Evolutionary conservation across 768 basidiomycete species (phyloP), one percentile per base, ranked within the genome.

Genomic region (Gloeostereum incarnatum): DNA sequence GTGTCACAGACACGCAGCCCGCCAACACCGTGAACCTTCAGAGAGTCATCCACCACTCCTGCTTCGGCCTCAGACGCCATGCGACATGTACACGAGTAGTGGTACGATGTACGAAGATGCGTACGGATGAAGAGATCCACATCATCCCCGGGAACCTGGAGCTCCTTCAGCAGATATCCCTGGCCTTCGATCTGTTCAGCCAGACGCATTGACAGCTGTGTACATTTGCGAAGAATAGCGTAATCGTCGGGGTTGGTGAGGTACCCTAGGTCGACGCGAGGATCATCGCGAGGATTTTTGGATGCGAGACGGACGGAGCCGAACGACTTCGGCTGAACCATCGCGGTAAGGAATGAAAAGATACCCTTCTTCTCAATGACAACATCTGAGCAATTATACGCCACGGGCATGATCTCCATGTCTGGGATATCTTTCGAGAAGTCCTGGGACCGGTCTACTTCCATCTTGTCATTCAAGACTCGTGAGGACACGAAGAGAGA

Each of bases 21-120:
- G 21, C 41, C 34, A 1, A 65, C 53, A 11, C 71, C 72, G 50
- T 72, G 63, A 1, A 73, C 71, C 18, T 49, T 44, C 14, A 69
- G 45, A n/a, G 59, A 49, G 26, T 63, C 60, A 44, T 68, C 63
- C 30, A 75, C 68, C 4, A 71, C 68, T 26, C 71, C 72, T 3
- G 33, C 42, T 3, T 45, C 36, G 22, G 41, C 44, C 2, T 38
- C 23, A 7, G 20, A 17, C n/a, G 44, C 46, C 49, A 50, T 50
- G 6, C 42, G 18, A 34, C 48, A 49, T 1, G 43, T 27, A 1
- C 46, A 47, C 10, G 59, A 32, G 35, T 60, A 60, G 36, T 62
- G 59, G 34, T 49, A 59, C 25, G 48, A 45, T 16, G 57, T 54
- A 11, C 51, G 42, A 9, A 47, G 22, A 18, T 42, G 14, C 13